Conservation (phyloP, 257 asterid species). For the Solanum chmielewskii region DNA sequence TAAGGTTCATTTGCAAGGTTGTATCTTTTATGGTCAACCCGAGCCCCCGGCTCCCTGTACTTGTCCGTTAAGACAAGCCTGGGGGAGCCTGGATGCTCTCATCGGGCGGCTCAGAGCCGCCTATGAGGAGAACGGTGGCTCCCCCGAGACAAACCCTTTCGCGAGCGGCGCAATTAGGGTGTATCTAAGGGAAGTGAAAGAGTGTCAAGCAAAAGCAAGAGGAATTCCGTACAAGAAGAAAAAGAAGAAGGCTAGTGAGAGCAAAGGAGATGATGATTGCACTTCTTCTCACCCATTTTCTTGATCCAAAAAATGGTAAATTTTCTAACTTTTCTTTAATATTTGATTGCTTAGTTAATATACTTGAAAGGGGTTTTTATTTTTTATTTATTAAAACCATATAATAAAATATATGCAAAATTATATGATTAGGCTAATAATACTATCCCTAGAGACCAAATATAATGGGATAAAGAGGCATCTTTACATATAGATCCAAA, state of each 20-base stretch:
- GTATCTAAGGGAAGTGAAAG: constrained; percentile 64
- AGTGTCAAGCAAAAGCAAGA: constrained; percentile 58
- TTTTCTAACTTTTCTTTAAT: background rate
- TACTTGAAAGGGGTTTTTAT: background rate
- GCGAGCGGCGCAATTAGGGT: constrained; percentile 59
- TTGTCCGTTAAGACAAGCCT: constrained; percentile 68
- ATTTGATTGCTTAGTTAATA: background rate
- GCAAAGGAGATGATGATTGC: constrained; percentile 26
- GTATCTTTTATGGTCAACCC: constrained; percentile 69
- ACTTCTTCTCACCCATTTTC: constrained; percentile 32
- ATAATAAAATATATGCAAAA: background rate
- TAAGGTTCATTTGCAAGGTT: constrained; percentile 65
- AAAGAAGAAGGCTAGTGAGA: constrained; percentile 32
- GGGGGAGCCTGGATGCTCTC: constrained; percentile 80
- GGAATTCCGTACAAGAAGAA: constrained; percentile 70
- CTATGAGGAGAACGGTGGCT: constrained; percentile 75
- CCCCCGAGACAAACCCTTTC: constrained; percentile 61
- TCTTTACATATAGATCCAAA: background rate
- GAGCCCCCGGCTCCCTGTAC: constrained; percentile 75
- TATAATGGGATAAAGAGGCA: background rate
- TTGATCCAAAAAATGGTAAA: constrained; percentile 17
- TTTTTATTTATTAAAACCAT: background rate
- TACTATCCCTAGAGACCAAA: background rate
- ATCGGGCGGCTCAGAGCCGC: constrained; percentile 75
- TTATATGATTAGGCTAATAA: background rate